Evolutionary conservation across 1,284 basidiomycete species (phyloP).

Genomic region (Malassezia brasiliensis): DNA sequence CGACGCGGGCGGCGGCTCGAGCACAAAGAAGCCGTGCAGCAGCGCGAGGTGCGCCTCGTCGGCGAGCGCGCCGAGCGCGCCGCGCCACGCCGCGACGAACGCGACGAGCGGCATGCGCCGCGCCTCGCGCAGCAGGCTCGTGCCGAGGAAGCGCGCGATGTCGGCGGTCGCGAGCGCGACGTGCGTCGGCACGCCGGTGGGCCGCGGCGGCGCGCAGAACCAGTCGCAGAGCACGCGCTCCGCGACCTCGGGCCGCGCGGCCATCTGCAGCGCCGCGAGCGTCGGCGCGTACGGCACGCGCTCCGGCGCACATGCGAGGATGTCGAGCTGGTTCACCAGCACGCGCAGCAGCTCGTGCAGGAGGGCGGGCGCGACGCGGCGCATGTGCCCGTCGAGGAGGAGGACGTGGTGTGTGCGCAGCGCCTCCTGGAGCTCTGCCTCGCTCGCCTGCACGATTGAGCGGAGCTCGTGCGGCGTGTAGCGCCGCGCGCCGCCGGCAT

Average conservation of each 20-base stretch:
- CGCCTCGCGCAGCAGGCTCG: conserved; percentile 17
- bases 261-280: conserved; percentile 19
- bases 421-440: conserved; percentile 27
- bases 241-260: conserved; percentile 21
- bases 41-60: conserved; percentile 8
- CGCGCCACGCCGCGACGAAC: conserved; percentile 20
- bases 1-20: conserved; percentile 25
- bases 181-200: conserved; percentile 2
- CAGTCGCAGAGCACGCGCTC: conserved; percentile 27
- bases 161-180: conserved; percentile 21
- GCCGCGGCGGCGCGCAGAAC: conserved; percentile 23
- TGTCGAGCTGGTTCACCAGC: conserved; percentile 31
- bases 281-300: conserved; percentile 24
- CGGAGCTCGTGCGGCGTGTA: conserved; percentile 37
- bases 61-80: not conserved
- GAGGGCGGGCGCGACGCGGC: conserved; percentile 27
- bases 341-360: conserved; percentile 21
- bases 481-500: conserved; percentile 16
- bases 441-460: conserved; percentile 39
- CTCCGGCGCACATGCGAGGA: conserved; percentile 28
- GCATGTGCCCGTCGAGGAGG: conserved; percentile 30
- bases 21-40: conserved; percentile 25
- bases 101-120: conserved; percentile 15
- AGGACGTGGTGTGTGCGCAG: conserved; percentile 26
- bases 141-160: conserved; percentile 15